Percentiles rank a stretch among this genome's conserved stretches.
Evolutionary conservation across 805 yeast species (phyloP).

Genomic region (Tetrapisispora phaffii): DNA sequence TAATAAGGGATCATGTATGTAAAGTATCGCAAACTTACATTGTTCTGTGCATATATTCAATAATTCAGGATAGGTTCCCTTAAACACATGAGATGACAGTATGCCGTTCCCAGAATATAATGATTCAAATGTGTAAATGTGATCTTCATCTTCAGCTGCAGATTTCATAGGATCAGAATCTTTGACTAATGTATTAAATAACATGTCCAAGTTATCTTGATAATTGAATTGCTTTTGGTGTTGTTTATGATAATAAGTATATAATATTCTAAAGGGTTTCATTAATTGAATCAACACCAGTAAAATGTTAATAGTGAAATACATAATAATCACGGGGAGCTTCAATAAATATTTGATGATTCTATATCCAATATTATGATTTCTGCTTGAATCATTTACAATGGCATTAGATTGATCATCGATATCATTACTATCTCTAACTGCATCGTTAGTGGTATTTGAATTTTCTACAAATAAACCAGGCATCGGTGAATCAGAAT

Average conservation of each 20-base stretch:
- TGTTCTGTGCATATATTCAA: constrained; percentile 58
- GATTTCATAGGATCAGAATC: constrained; percentile 5
- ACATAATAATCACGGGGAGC: constrained; percentile 13
- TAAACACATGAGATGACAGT: constrained; percentile 24
- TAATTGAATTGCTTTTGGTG: constrained; percentile 9
- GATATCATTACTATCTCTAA: not conserved
- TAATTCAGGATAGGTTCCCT: constrained; percentile 76
- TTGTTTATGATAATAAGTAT: constrained; percentile 17
- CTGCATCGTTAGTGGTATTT: not conserved
- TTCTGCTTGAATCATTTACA: not conserved
- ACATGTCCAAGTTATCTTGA: constrained; percentile 5
- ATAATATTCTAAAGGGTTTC: constrained; percentile 16
- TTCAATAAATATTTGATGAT: too few relatives aligned
- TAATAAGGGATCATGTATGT: constrained; percentile 63
- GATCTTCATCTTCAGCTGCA: constrained; percentile 4
- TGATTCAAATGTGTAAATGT: constrained; percentile 17
- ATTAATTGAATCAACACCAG: constrained; percentile 9
- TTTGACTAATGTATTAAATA: constrained; percentile 12
- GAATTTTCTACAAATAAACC: not conserved
- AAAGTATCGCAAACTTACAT: constrained; percentile 62
- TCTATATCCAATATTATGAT: too few relatives aligned
- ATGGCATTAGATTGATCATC: not conserved
- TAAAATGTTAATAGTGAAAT: constrained; percentile 9
- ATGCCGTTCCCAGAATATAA: constrained; percentile 20
- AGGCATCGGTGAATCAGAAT: constrained; percentile 1